These are phyloP conservation scores for Yamadazyma nakazawae DNA, from an alignment of 805 yeast species.

Conservation along the genomic window DNA sequence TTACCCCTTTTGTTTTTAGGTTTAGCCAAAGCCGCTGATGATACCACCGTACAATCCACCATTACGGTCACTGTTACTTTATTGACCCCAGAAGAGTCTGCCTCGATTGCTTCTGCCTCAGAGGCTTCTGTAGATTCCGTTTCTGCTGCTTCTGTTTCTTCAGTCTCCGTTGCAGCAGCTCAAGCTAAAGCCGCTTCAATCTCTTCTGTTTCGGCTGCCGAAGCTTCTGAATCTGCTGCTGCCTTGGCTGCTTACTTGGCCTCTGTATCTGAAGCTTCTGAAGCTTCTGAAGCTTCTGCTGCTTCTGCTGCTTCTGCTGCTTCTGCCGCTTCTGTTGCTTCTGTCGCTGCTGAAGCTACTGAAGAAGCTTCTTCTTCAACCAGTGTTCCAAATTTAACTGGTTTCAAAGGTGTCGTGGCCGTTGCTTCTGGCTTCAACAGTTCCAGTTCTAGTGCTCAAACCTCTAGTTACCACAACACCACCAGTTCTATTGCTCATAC, in stretches of 20 bases:
- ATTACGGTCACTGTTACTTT: constrained; percentile 46
- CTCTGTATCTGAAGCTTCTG: constrained; percentile 3
- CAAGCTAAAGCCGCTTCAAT: constrained; percentile 7
- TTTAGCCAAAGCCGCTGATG: constrained; percentile 20
- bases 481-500: neutral
- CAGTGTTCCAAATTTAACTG: constrained; percentile 13
- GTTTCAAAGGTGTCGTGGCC: constrained; percentile 23
- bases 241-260: constrained; percentile 11
- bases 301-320: constrained; percentile 10
- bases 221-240: constrained; percentile 11
- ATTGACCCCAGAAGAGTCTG: constrained; percentile 45
- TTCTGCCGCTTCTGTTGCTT: constrained; percentile 5
- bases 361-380: constrained; percentile 12
- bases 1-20: constrained; percentile 12
- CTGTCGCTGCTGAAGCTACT: constrained; percentile 15
- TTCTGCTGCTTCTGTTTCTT: neutral
- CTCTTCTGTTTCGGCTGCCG: constrained; percentile 12
- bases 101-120: constrained; percentile 23
- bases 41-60: constrained; percentile 43
- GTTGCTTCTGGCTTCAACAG: constrained; percentile 20
- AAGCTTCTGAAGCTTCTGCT: constrained; percentile 1
- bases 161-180: constrained; percentile 5
- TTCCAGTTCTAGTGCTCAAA: constrained; percentile 10
- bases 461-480: constrained; percentile 4
- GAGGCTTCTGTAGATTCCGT: constrained; percentile 11